These are phyloP conservation scores for Houttuynia cordata DNA, from an alignment of 164 flowering plant species.

Conservation along the genomic window DNA sequence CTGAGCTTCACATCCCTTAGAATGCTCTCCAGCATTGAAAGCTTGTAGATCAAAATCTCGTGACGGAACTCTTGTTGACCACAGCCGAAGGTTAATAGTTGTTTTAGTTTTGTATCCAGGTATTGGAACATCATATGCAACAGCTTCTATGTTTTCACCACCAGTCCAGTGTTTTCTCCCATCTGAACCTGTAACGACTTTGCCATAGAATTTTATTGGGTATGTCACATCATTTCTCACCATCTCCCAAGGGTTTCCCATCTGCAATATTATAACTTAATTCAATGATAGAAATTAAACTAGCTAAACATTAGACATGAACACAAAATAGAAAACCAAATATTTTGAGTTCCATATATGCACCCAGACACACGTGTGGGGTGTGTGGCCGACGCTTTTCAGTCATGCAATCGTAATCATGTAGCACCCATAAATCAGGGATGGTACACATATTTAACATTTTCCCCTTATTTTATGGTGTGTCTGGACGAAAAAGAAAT, in stretches of 20 bases:
- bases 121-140: slow-evolving; percentile 94
- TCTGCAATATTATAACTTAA: slow-evolving; percentile 25
- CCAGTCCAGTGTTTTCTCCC: slow-evolving; percentile 79
- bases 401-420: too few relatives aligned
- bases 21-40: slow-evolving; percentile 76
- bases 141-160: slow-evolving; percentile 77
- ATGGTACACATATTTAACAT: too few relatives aligned
- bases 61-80: slow-evolving; percentile 77
- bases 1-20: slow-evolving; percentile 56
- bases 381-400: too few relatives aligned
- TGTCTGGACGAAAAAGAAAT: neutral
- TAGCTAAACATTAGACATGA: too few relatives aligned
- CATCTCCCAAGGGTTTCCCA: slow-evolving; percentile 95
- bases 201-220: slow-evolving; percentile 84
- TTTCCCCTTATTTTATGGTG: too few relatives aligned
- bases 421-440: too few relatives aligned
- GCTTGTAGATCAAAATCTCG: slow-evolving; percentile 65
- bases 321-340: too few relatives aligned
- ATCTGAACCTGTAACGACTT: slow-evolving; percentile 58
- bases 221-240: slow-evolving; percentile 71
- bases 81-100: slow-evolving; percentile 75
- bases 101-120: slow-evolving; percentile 95
- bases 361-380: too few relatives aligned
- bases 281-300: too few relatives aligned
- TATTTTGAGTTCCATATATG: too few relatives aligned